Conservation (phyloP, 2,329 filamentous ascomycete species). For the Phyllosticta citriasiana region DNA sequence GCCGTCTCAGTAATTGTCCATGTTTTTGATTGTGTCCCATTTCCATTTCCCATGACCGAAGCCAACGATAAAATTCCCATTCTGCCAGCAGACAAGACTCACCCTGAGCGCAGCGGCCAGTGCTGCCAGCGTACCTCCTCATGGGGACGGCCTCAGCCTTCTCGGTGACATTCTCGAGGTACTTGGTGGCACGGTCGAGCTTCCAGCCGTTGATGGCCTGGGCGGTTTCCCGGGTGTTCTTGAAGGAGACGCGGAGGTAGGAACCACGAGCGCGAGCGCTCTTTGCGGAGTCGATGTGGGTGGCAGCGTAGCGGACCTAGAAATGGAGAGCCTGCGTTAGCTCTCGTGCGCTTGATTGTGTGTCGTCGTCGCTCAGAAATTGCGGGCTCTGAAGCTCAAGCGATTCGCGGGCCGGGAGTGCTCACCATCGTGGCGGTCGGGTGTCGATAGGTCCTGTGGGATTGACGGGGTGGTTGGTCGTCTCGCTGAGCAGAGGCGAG, state of each 20-base stretch:
- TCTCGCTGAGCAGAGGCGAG: slow-evolving; percentile 13
- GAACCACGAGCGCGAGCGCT: slow-evolving; percentile 96
- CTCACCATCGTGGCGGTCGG: slow-evolving; percentile 34
- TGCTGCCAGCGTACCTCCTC: slow-evolving; percentile 94
- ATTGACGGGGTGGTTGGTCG: slow-evolving; percentile 16
- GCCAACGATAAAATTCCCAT: neutral
- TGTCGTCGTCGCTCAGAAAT: neutral
- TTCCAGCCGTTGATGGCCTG: slow-evolving; percentile 99
- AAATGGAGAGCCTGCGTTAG: slow-evolving; percentile 5
- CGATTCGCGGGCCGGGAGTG: slow-evolving; percentile 1
- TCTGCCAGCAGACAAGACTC: slow-evolving; percentile 38
- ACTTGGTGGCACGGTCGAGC: slow-evolving; percentile 84
- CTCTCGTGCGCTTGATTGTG: neutral
- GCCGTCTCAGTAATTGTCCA: slow-evolving; percentile 16
- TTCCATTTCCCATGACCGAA: neutral
- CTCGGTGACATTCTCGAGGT: slow-evolving; percentile 96
- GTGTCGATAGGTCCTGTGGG: slow-evolving; percentile 25
- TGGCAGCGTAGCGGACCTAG: slow-evolving; percentile 93
- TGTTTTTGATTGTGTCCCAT: neutral
- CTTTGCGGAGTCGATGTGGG: slow-evolving; percentile 77
- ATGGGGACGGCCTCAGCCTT: slow-evolving; percentile 98
- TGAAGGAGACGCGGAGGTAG: slow-evolving; percentile 99
- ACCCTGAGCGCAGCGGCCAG: slow-evolving; percentile 96
- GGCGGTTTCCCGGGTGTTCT: slow-evolving; percentile 99
- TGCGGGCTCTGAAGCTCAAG: neutral